A percentile compares a stretch with the other conserved stretches of the same genome.
Conservation (phyloP, 306 rosid species). For the Trichosanthes truncata region DNA sequence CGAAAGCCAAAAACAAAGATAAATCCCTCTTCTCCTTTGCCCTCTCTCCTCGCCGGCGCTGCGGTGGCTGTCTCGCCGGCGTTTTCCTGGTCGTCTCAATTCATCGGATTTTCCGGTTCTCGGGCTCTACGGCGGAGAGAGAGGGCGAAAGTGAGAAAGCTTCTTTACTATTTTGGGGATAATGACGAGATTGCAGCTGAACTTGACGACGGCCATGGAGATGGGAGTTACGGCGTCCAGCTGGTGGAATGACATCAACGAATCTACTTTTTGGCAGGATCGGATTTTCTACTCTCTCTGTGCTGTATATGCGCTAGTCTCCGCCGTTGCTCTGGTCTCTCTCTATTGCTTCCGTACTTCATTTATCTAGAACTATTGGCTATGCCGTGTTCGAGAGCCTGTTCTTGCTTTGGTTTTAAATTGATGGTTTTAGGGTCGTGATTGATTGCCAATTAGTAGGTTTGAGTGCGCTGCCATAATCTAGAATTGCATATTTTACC, state of each 20-base stretch:
- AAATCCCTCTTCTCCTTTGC: neutral
- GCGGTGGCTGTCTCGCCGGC: neutral
- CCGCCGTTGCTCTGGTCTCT: slow-evolving; percentile 65
- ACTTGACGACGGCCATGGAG: slow-evolving; percentile 25
- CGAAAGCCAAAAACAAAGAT: neutral
- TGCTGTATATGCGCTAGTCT: slow-evolving; percentile 68
- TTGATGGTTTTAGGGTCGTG: neutral
- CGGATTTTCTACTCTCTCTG: slow-evolving; percentile 63
- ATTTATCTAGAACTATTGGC: neutral
- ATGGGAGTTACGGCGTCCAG: slow-evolving; percentile 15
- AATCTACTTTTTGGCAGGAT: slow-evolving; percentile 40
- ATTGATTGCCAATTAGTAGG: neutral
- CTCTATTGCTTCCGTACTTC: neutral
- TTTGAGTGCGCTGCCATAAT: neutral
- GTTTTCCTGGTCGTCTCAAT: neutral
- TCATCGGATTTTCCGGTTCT: neutral
- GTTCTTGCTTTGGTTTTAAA: slow-evolving; percentile 2
- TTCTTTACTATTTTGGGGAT: neutral
- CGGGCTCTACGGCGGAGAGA: neutral
- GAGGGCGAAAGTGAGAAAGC: neutral
- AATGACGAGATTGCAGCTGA: slow-evolving; percentile 44
- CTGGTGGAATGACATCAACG: slow-evolving; percentile 62
- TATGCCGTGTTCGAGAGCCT: neutral
- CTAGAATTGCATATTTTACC: neutral
- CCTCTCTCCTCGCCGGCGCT: neutral